Conservation (phyloP, 2,329 filamentous ascomycete species). For the Cucurbitaria berberidis region DNA sequence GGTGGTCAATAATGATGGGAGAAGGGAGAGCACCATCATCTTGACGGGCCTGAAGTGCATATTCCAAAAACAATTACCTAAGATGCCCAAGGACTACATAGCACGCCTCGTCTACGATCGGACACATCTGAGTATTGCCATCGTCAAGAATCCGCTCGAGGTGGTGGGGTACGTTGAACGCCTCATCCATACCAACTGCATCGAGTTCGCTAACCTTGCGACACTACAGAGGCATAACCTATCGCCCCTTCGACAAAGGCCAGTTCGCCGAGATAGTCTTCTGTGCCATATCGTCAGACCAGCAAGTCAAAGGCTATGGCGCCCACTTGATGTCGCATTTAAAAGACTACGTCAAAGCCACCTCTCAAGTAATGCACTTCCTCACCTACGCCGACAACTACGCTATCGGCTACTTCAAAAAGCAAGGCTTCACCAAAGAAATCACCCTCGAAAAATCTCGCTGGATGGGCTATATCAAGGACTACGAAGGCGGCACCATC, state of each 20-base stretch:
- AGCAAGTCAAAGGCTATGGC: slow-evolving; percentile 98
- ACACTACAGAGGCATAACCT: slow-evolving; percentile 81
- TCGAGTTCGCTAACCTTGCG: not conserved
- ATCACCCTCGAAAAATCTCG: slow-evolving; percentile 87
- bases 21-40: slow-evolving; percentile 87
- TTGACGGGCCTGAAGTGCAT: slow-evolving; percentile 96
- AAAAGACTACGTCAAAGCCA: slow-evolving; percentile 97
- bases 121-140: slow-evolving; percentile 93
- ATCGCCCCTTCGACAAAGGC: slow-evolving; percentile 88
- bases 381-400: slow-evolving; percentile 99
- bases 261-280: slow-evolving; percentile 98
- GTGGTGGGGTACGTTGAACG: slow-evolving; percentile 69
- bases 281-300: slow-evolving; percentile 95
- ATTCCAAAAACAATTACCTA: slow-evolving; percentile 96
- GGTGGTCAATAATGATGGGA: slow-evolving; percentile 95
- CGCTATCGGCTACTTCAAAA: slow-evolving; percentile 98
- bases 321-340: slow-evolving; percentile 97
- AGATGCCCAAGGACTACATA: slow-evolving; percentile 99
- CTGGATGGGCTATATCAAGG: slow-evolving; percentile 99
- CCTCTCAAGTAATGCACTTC: slow-evolving; percentile 97
- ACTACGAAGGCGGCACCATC: slow-evolving; percentile 97
- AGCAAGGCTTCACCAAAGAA: slow-evolving; percentile 98
- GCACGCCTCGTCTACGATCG: slow-evolving; percentile 96
- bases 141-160: slow-evolving; percentile 94
- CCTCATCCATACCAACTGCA: not conserved